These are phyloP conservation scores for Pestalotiopsis fici DNA, from an alignment of 2,329 filamentous ascomycete species.

Conservation along the genomic window DNA sequence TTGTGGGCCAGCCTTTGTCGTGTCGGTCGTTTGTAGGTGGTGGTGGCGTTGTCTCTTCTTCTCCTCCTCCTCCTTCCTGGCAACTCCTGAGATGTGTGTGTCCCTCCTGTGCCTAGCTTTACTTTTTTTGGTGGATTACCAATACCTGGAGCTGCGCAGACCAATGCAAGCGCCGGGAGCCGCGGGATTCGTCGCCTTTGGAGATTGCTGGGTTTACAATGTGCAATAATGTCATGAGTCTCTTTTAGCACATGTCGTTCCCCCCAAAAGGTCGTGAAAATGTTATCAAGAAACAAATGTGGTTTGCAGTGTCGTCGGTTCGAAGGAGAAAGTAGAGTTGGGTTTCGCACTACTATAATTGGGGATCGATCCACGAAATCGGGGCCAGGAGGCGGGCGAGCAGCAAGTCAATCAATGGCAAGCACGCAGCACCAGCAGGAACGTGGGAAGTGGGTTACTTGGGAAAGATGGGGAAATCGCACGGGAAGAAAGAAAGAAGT, in stretches of 20 bases:
- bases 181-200: not conserved
- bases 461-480: not conserved
- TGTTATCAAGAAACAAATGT: not conserved
- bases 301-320: not conserved
- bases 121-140: not conserved
- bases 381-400: not conserved
- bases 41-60: not conserved
- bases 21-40: not conserved
- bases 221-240: not conserved
- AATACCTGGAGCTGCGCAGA: not conserved
- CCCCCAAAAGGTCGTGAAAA: not conserved
- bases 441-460: not conserved
- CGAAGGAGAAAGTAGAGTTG: not conserved
- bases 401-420: not conserved
- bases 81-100: not conserved
- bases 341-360: conserved; percentile 4
- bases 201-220: not conserved
- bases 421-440: not conserved
- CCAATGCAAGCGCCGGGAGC: not conserved
- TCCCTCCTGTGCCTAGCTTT: not conserved
- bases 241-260: not conserved
- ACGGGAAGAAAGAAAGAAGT: conserved; percentile 1
- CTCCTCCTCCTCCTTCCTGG: not conserved
- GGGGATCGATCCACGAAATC: not conserved
- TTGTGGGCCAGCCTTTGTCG: conserved; percentile 19